Percentiles rank a stretch among this genome's conserved stretches.
Evolutionary conservation across 495 filamentous ascomycete species (phyloP).

Genomic region (Daldinia vernicosa): DNA sequence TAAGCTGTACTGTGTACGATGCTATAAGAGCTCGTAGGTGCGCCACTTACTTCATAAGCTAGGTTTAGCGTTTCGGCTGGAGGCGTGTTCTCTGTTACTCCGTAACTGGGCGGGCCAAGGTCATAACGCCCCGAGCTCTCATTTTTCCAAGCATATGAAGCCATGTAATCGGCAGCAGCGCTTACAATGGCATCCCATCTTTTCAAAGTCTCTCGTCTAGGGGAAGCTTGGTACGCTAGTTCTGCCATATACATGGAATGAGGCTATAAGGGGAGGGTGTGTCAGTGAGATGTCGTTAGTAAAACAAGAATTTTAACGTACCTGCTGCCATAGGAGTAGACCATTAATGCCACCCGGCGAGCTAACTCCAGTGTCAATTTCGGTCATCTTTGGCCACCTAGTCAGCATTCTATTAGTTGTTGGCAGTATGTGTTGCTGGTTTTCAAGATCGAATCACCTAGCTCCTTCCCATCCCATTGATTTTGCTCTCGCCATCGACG

Average conservation of each 20-base stretch:
- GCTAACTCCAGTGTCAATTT: slow-evolving; percentile 52
- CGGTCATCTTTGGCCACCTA: slow-evolving; percentile 60
- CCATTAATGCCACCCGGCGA: slow-evolving; percentile 57
- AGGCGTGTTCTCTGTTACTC: slow-evolving; percentile 53
- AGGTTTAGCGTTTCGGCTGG: slow-evolving; percentile 52
- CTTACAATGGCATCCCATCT: slow-evolving; percentile 52
- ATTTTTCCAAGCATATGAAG: slow-evolving; percentile 54
- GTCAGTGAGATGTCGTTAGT: background rate
- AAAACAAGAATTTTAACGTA: background rate
- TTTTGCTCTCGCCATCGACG: slow-evolving; percentile 51
- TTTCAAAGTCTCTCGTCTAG: slow-evolving; percentile 44
- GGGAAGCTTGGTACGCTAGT: slow-evolving; percentile 50
- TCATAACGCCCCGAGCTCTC: slow-evolving; percentile 50
- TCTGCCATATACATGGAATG: slow-evolving; percentile 55
- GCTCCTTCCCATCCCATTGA: slow-evolving; percentile 57
- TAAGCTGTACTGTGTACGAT: background rate
- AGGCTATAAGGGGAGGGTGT: slow-evolving; percentile 21
- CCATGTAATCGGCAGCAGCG: slow-evolving; percentile 54
- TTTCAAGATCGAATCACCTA: slow-evolving; percentile 22
- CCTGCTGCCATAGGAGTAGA: slow-evolving; percentile 56
- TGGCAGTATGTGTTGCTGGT: background rate
- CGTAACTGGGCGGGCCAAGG: slow-evolving; percentile 55
- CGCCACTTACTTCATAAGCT: slow-evolving; percentile 39
- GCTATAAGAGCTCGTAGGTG: background rate
- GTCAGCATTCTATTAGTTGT: background rate